Evolutionary conservation across 2,329 filamentous ascomycete species (phyloP), one percentile per base, ranked within the genome.

Genomic region (Colletotrichum spaethianum): DNA sequence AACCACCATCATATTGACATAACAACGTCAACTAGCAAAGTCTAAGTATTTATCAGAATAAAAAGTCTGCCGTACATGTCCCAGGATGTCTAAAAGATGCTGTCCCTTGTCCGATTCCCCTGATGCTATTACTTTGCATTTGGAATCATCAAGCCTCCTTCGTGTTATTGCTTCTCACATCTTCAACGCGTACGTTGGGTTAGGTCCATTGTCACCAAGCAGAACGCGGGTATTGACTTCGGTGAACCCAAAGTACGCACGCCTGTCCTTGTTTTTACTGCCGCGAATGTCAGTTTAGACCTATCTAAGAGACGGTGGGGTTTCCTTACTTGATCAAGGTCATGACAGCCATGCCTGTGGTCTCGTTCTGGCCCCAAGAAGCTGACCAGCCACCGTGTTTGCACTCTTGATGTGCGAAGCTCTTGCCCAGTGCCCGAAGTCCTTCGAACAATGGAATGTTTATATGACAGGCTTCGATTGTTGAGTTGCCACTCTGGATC

Each of bases 291-390:
- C 26, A 67, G 16, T 26, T 46, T 16, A 11, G 31, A 14, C 2
- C 4, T 5, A 16, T 20, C 12, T n/a, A 1, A 4, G 18, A 1
- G 7, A 42, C 18, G 2, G 4, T 12, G 23, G 31, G 3, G 1
- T 20, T 11, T 12, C 31, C 78, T 73, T 73, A 81, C 80, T 79
- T 80, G 33, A 78, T 74, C 0, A 82, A 31, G 0, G 79, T 79
- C 74, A 79, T 75, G 28, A 81, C 78, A 0, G 75, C 80, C 3
- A 76, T 77, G 40, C 81, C 80, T 0, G 75, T 75, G 0, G 31
- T 67, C 9, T 69, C 50, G 26, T 77, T 75, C 72, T 82, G 80
- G 1, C 80, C 80, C 79, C 79, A 82, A 0, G 79, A 82, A 8
- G 79, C 60, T 4, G 66, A 69, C 76, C 78, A 80, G n/a, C 74